Evolutionary conservation across 371 early-diverging fungal genomes (phyloP).

Genomic region (Haplosporangium sp.): DNA sequence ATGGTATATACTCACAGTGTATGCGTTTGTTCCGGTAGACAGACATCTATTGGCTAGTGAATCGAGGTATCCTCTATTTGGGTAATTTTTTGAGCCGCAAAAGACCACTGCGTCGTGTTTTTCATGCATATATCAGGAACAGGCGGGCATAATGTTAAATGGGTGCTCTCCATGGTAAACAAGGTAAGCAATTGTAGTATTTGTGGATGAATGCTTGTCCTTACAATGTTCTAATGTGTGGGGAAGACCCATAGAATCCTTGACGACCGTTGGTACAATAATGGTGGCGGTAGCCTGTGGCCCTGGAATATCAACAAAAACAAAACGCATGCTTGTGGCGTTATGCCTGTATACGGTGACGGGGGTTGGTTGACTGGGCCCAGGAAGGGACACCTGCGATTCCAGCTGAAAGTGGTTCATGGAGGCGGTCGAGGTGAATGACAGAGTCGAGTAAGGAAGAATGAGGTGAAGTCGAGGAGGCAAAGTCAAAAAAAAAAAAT

Average conservation of each 20-base stretch:
- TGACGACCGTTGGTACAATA: slow-evolving; percentile 75
- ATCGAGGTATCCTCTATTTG: slow-evolving; percentile 80
- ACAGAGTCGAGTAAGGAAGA: background rate
- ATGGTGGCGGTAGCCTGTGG: slow-evolving; percentile 66
- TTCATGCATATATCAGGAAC: background rate
- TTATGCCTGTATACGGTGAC: slow-evolving; percentile 42
- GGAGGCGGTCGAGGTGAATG: slow-evolving; percentile 5
- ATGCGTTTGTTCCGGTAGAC: slow-evolving; percentile 81
- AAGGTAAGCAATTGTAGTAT: background rate
- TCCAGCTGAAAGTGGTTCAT: slow-evolving; percentile 49
- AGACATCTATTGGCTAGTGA: slow-evolving; percentile 74
- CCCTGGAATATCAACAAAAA: slow-evolving; percentile 63
- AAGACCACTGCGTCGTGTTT: slow-evolving; percentile 66
- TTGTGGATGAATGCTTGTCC: background rate
- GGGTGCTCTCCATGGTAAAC: no score
- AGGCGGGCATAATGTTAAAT: background rate
- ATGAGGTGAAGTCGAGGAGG: background rate
- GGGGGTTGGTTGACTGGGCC: slow-evolving; percentile 50
- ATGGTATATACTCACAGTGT: slow-evolving; percentile 49
- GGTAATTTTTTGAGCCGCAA: slow-evolving; percentile 73
- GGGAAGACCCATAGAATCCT: slow-evolving; percentile 74
- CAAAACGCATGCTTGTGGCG: slow-evolving; percentile 57
- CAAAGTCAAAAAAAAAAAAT: background rate
- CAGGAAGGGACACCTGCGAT: slow-evolving; percentile 49
- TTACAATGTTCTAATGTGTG: slow-evolving; percentile 82